These are phyloP conservation scores for Hansenula lynferdii DNA, from an alignment of 1,139 yeast genomes.

Conservation along the genomic window DNA sequence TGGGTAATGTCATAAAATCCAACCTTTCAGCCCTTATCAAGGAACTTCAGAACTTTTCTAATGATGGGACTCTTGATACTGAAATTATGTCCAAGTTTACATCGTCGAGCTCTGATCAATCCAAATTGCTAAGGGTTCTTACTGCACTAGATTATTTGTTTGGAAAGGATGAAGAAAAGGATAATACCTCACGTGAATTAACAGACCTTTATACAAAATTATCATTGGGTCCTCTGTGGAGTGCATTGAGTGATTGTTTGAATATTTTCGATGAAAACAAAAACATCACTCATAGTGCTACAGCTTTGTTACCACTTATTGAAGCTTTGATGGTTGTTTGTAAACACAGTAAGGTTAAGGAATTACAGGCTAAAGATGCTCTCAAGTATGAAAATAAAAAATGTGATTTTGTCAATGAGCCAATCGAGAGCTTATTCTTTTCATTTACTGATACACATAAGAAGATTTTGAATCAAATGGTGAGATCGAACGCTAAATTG, in stretches of 20 bases:
- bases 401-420: constrained; percentile 67
- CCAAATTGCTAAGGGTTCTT: constrained; percentile 74
- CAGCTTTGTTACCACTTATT: constrained; percentile 78
- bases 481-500: constrained; percentile 82
- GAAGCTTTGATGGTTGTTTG: constrained; percentile 96
- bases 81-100: constrained; percentile 64
- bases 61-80: constrained; percentile 44
- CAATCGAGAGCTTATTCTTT: constrained; percentile 76
- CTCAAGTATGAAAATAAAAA: constrained; percentile 54
- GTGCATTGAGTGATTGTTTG: constrained; percentile 75
- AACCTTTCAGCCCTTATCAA: constrained; percentile 51
- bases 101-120: constrained; percentile 81
- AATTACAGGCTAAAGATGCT: constrained; percentile 54
- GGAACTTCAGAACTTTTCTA: constrained; percentile 36
- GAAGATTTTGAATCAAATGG: constrained; percentile 87
- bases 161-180: constrained; percentile 27
- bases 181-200: constrained; percentile 36
- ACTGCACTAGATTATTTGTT: constrained; percentile 88
- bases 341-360: constrained; percentile 75
- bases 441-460: constrained; percentile 89
- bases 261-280: constrained; percentile 49
- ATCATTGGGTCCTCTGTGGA: constrained; percentile 81
- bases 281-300: constrained; percentile 59
- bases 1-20: constrained; percentile 52
- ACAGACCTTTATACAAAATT: constrained; percentile 62